Conservation (phyloP, 2,329 filamentous ascomycete genomes). For the Penicillium sp. region DNA sequence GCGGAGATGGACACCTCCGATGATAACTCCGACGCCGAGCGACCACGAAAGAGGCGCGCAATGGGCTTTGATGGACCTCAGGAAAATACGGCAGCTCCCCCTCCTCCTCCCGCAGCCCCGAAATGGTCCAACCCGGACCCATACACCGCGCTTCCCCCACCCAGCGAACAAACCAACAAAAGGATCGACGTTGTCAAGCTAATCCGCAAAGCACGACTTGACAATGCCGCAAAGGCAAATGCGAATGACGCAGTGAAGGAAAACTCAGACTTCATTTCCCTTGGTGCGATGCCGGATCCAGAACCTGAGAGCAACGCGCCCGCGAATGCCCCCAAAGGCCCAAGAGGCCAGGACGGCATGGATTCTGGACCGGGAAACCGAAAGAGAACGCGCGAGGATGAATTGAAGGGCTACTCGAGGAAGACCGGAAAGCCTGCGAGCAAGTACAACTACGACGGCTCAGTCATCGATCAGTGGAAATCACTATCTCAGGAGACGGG, state of each 20-base stretch:
- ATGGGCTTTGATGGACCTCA: constrained; percentile 24
- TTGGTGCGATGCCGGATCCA: constrained; percentile 61
- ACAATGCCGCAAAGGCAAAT: constrained; percentile 50
- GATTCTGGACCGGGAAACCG: constrained; percentile 61
- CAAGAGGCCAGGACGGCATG: constrained; percentile 31
- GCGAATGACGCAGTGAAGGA: constrained; percentile 57
- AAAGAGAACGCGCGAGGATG: constrained; percentile 74
- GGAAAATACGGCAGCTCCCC: constrained; percentile 25
- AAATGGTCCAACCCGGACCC: constrained; percentile 97
- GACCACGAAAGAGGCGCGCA: constrained; percentile 43
- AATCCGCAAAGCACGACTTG: constrained; percentile 84
- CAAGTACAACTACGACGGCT: constrained; percentile 54
- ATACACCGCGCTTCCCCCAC: constrained; percentile 82
- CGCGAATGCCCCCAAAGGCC: constrained; percentile 40
- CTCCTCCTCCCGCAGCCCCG: constrained; percentile 48
- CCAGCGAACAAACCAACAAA: constrained; percentile 69
- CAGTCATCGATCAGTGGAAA: constrained; percentile 57
- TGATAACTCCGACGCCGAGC: constrained; percentile 35
- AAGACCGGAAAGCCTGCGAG: constrained; percentile 55
- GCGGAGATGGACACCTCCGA: constrained; percentile 48
- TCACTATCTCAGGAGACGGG: constrained; percentile 43
- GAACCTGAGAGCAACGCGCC: constrained; percentile 27
- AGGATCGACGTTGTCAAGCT: constrained; percentile 86
- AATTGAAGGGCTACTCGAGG: constrained; percentile 62
- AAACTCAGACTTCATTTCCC: constrained; percentile 86